Base-by-base conservation (phyloP, 1,284 basidiomycete genomes). In the Cryptococcus amylolentus region DNA sequence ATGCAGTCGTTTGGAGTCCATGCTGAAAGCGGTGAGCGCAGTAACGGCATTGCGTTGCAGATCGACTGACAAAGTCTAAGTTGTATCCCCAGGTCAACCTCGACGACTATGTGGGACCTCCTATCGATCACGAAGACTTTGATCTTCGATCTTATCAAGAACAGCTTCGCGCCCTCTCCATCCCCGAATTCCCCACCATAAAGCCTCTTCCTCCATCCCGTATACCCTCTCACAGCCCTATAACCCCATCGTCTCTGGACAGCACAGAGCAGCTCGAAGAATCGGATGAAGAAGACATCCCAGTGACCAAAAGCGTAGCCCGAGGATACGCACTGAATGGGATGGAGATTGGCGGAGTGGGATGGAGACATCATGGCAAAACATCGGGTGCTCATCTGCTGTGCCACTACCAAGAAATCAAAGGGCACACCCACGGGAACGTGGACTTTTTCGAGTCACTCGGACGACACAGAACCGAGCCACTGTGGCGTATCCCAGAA, bases 81-180 rank as follows among this genome's bases (percentile, higher is more conserved):
- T 80, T 89, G 52, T 81, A 83, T 50, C 89, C 89, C 20, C 82
- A 83, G 56, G 70, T 80, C 51, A 86, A 89, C 69, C 85, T 88
- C 70, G 80, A 82, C 35, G 74, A 80, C 27, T 83, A 87, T 57
- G 79, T 91, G 45, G 89, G 89, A 1, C 86, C 87, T 2, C 80
- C 82, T 0, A 78, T 89, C 6, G 63, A 85, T 50, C 84, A 86
- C 38, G 88, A 85, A 59, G 87, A 87, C 5, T 91, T 89, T 84
- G 88, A 84, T 49, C 62, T 71, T 18, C 42, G 52, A 4, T 20
- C 57, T 0, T 75, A 78, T 57, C 64, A 66, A 35, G 66, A 68
- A 9, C 52, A 59, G 5, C 66, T 78, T 7, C 62, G 61, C 35
- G 38, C 56, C 0, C 62, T 71, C 1, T 57, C 62, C 16, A 75